These are phyloP conservation scores for Tolypocladium ovalisporum DNA, from an alignment of 2,329 filamentous ascomycete genomes.

Conservation along the genomic window DNA sequence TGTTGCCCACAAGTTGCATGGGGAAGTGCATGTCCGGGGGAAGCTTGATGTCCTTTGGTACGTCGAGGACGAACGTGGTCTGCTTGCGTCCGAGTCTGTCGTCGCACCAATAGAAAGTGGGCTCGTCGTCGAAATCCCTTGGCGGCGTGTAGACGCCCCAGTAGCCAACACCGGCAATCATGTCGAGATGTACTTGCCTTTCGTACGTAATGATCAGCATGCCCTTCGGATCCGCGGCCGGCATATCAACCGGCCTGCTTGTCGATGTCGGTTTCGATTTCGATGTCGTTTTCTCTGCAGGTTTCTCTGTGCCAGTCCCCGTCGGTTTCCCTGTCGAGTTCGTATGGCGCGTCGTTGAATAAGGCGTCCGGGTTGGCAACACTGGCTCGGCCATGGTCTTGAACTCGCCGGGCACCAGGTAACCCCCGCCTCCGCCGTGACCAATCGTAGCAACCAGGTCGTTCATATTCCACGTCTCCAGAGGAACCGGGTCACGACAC, in stretches of 20 bases:
- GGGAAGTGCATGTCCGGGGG: background rate
- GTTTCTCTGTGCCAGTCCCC: no score
- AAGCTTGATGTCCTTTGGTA: background rate
- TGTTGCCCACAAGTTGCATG: background rate
- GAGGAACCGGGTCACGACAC: background rate
- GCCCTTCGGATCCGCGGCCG: background rate
- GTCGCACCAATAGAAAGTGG: background rate
- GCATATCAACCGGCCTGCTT: background rate
- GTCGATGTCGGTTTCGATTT: background rate
- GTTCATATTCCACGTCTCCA: background rate
- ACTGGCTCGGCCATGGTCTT: background rate
- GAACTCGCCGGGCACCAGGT: background rate
- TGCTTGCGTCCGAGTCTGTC: background rate
- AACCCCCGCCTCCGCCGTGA: background rate
- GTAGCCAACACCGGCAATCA: background rate
- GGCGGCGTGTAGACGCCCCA: background rate
- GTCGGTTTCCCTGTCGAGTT: no score
- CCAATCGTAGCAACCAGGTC: background rate
- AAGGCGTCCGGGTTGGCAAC: background rate
- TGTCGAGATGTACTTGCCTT: background rate
- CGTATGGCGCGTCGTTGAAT: no score
- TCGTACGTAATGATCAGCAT: background rate
- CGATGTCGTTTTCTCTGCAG: background rate
- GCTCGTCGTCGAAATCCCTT: background rate
- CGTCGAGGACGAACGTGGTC: fast-evolving